Evolutionary conservation across 805 yeast species (phyloP).

Genomic region (Starmerella sirachaensis): DNA sequence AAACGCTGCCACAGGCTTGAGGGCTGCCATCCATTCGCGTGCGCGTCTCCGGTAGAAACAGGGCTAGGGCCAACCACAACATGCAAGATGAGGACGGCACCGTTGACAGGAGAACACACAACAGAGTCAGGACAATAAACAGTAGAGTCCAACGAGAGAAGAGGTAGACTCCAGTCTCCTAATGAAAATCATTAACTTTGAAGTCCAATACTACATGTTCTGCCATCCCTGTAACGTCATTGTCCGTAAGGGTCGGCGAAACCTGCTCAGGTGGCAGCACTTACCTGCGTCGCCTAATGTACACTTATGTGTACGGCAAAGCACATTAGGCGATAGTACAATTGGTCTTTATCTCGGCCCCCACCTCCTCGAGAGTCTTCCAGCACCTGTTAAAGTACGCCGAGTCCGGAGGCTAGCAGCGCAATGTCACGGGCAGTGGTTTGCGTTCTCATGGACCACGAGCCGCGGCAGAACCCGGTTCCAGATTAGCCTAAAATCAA

Average conservation of each 20-base stretch:
- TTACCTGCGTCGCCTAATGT: constrained; percentile 6
- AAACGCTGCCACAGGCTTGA: too few species aligned
- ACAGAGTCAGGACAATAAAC: too few species aligned
- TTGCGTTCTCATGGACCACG: constrained; percentile 12
- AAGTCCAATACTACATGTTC: constrained; percentile 9
- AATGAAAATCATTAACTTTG: neutral
- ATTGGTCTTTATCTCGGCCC: neutral
- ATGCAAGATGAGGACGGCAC: too few species aligned
- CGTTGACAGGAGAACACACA: too few species aligned
- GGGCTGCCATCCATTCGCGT: too few species aligned
- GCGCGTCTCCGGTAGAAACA: too few species aligned
- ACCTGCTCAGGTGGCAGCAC: constrained; percentile 14
- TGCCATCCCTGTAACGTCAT: constrained; percentile 15
- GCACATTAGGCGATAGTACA: too few species aligned
- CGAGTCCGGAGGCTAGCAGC: neutral
- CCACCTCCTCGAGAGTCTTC: constrained; percentile 4
- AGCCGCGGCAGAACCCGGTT: constrained; percentile 9
- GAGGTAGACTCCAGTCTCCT: too few species aligned
- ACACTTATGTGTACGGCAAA: neutral
- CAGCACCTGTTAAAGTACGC: neutral
- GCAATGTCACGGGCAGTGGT: neutral
- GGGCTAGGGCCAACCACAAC: too few species aligned
- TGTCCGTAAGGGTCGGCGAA: constrained; percentile 1
- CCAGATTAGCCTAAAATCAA: constrained; percentile 1
- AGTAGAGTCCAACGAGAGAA: too few species aligned